A percentile compares a stretch with the other conserved stretches of the same genome.
Evolutionary conservation across 441 rosid species (phyloP).

Genomic region (Kokia cookei): DNA sequence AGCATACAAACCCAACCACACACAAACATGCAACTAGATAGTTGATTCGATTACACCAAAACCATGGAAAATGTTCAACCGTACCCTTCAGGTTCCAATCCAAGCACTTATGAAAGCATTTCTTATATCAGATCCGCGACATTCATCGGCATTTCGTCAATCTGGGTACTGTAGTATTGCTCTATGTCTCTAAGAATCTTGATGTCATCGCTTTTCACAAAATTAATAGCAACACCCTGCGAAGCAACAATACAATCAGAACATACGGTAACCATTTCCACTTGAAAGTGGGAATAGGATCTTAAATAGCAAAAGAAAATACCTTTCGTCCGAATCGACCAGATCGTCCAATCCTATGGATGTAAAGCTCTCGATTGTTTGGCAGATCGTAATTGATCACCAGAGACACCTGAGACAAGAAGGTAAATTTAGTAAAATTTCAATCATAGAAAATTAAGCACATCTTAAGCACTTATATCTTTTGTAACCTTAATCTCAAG

Average conservation of each 20-base stretch:
- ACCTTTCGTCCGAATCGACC: constrained; percentile 52
- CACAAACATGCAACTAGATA: background rate
- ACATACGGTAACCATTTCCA: background rate
- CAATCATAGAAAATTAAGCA: background rate
- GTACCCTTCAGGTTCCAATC: background rate
- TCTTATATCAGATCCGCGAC: constrained; percentile 78
- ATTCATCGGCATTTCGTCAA: constrained; percentile 98
- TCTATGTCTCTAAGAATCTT: constrained; percentile 93
- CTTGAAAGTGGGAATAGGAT: background rate
- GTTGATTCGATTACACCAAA: background rate
- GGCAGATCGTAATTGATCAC: constrained; percentile 95
- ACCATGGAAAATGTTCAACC: background rate
- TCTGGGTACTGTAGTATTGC: constrained; percentile 97
- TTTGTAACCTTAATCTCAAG: background rate
- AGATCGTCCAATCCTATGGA: constrained; percentile 91
- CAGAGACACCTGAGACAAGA: constrained; percentile 59
- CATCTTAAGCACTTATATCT: background rate
- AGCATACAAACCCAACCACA: background rate
- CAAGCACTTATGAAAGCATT: background rate
- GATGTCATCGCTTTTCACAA: constrained; percentile 86
- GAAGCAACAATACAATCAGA: background rate
- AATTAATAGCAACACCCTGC: constrained; percentile 97
- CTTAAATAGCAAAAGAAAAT: background rate
- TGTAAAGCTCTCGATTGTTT: constrained; percentile 91
- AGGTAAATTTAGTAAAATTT: background rate